Conservation (phyloP, 208 protist species). For the Wallacemonas sp. region DNA sequence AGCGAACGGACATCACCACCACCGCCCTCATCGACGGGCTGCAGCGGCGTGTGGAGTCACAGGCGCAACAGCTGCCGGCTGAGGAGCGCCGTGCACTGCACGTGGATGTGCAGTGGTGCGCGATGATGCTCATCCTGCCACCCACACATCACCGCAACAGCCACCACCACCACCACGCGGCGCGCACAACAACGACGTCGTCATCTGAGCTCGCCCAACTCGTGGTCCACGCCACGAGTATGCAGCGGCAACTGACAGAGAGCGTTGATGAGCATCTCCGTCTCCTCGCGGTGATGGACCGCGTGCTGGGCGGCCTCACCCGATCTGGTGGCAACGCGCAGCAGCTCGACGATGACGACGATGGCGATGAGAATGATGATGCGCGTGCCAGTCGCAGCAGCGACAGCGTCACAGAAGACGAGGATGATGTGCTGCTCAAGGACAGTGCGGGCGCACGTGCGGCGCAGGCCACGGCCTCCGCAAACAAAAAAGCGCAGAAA, state of each 20-base stretch:
- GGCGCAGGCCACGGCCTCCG: too few relatives aligned
- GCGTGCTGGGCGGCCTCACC: slow-evolving; percentile 4
- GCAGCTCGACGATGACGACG: slow-evolving; percentile 4
- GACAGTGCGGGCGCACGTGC: too few relatives aligned
- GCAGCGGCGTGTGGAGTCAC: neutral
- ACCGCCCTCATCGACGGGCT: neutral
- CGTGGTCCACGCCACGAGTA: neutral
- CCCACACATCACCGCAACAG: neutral
- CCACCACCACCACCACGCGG: neutral
- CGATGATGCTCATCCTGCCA: neutral
- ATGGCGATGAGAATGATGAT: neutral
- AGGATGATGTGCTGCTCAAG: too few relatives aligned
- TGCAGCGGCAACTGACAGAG: neutral
- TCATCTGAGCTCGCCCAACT: neutral
- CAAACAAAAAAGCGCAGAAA: neutral
- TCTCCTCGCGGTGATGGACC: slow-evolving; percentile 16
- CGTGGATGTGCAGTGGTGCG: slow-evolving; percentile 12
- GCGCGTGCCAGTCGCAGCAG: neutral
- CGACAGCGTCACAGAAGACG: neutral
- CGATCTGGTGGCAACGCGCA: neutral
- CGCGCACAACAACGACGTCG: neutral
- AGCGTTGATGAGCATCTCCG: slow-evolving; percentile 7
- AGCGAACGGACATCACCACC: neutral
- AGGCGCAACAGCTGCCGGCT: neutral
- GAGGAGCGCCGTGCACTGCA: neutral